Evolutionary conservation across 2,329 filamentous ascomycete genomes (phyloP).

Genomic region (Trichoderma arundinaceum): DNA sequence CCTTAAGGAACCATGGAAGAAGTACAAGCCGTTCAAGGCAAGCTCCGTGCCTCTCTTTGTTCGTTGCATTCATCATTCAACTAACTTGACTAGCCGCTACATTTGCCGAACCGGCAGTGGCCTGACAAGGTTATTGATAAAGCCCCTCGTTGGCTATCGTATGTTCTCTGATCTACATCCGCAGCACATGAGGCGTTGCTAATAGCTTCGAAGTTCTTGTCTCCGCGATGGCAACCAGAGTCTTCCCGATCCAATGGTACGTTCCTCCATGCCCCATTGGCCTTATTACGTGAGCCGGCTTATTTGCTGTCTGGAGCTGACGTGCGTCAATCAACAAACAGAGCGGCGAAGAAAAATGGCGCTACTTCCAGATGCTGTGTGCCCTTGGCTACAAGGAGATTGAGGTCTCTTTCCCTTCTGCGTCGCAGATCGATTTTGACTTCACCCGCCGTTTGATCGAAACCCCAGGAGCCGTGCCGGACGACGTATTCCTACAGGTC

Average conservation of each 20-base stretch:
- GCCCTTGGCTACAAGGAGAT: conserved; percentile 16
- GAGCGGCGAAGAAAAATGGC: conserved; percentile 21
- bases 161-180: neutral
- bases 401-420: conserved; percentile 16
- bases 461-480: conserved; percentile 16
- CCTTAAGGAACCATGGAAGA: conserved; percentile 21
- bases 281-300: neutral
- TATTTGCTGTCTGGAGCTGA: neutral
- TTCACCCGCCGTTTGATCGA: conserved; percentile 22
- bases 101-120: conserved; percentile 19
- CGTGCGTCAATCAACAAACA: neutral
- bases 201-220: neutral
- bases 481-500: conserved; percentile 14
- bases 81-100: conserved; percentile 14
- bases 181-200: neutral
- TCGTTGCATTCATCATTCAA: neutral
- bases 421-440: conserved; percentile 20
- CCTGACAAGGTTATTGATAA: conserved; percentile 21
- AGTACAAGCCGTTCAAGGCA: conserved; percentile 24
- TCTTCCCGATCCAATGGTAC: conserved; percentile 20
- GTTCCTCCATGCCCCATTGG: neutral
- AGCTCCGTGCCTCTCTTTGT: neutral
- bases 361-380: conserved; percentile 23
- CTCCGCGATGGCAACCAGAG: conserved; percentile 24
- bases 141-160: conserved; percentile 23